Base-by-base conservation (phyloP, 2,329 filamentous ascomycete species). In the Neocucurbitaria cava region DNA sequence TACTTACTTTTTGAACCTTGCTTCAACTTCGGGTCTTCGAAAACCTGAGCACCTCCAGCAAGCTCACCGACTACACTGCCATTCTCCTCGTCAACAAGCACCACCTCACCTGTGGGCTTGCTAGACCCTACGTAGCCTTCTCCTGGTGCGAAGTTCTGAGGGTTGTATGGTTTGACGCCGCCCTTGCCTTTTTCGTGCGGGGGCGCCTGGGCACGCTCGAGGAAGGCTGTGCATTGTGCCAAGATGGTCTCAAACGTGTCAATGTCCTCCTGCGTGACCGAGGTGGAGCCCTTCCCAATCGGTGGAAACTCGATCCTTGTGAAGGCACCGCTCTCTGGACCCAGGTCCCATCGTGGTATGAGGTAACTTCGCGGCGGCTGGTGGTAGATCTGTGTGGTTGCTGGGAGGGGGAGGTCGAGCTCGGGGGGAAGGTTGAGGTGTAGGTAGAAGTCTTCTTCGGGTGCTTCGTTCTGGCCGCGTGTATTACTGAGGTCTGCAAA, bases 201-300 rank as follows among this genome's bases (percentile, higher is more conserved):
- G 6, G 90, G 87, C n/a, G 71, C 66, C 36, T 88, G 82, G 9
- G 91, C 89, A 40, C 92, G 87, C 76, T 98, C 94, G 4, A 96
- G 85, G 75, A 99, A 98, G 1, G 94, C 91, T 2, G 94, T 98
- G 77, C 94, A 98, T 78, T 98, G 92, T n/a, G 94, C 94, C 46
- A 98, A 83, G 61, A 98, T 98, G 3, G 94, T 97, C 81, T 98
- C 94, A 70, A 97, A 98, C 0, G 94, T 98, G 72, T 97, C 92
- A 38, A 96, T 83, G 74, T 97, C 94, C 73, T 98, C 93, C 75
- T 97, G 92, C 1, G 90, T 85, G 23, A 90, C 89, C 30, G 85
- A 82, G 30, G 72, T 73, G 1, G 81, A 74, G 0, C 90, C 87
- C 56, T 82, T 87, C 18, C 91, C 91, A 21, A 90, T 80, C 2